A percentile compares a stretch with the other conserved stretches of the same genome.
phyloP scores from a whole-genome alignment of 2,329 filamentous ascomycete genomes.

The Ophiocordyceps robertsii region DNA sequence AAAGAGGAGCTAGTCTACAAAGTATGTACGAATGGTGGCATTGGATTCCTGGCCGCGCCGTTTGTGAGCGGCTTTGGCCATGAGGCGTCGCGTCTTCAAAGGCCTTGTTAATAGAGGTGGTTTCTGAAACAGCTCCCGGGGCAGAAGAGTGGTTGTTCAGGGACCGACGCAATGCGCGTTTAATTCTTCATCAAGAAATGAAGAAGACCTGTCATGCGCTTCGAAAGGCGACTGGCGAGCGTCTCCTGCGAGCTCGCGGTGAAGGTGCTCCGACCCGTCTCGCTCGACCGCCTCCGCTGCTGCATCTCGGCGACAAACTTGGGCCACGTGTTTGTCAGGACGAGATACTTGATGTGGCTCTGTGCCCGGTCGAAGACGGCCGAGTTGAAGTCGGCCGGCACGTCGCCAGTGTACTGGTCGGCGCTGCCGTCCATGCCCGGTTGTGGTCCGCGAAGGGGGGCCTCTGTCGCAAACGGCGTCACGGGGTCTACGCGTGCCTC shows the following conservation, averaged over 20 bases:
- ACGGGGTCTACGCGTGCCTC: conserved; percentile 10
- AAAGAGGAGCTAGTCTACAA: too few relatives aligned
- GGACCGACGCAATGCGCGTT: too few relatives aligned
- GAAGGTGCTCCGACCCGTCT: not conserved
- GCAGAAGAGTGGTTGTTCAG: too few relatives aligned
- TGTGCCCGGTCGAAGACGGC: conserved; percentile 46
- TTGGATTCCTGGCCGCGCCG: too few relatives aligned
- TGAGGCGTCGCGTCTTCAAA: too few relatives aligned
- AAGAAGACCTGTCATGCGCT: not conserved
- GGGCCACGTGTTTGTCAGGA: conserved; percentile 56
- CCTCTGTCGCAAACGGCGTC: not conserved
- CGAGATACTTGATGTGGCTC: conserved; percentile 50
- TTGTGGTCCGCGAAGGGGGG: not conserved
- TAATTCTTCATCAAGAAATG: not conserved
- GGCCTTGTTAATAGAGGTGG: too few relatives aligned
- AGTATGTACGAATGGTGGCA: too few relatives aligned
- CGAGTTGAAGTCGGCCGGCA: conserved; percentile 33
- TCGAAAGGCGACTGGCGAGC: not conserved
- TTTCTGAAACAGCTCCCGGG: too few relatives aligned
- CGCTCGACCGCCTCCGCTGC: not conserved
- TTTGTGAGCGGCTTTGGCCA: too few relatives aligned
- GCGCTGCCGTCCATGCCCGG: not conserved
- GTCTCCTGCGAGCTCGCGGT: not conserved
- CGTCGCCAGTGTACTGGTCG: conserved; percentile 23
- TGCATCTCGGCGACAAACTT: conserved; percentile 28